Base-by-base conservation (phyloP, 352 stramenopile species). In the Phytophthora melonis region DNA sequence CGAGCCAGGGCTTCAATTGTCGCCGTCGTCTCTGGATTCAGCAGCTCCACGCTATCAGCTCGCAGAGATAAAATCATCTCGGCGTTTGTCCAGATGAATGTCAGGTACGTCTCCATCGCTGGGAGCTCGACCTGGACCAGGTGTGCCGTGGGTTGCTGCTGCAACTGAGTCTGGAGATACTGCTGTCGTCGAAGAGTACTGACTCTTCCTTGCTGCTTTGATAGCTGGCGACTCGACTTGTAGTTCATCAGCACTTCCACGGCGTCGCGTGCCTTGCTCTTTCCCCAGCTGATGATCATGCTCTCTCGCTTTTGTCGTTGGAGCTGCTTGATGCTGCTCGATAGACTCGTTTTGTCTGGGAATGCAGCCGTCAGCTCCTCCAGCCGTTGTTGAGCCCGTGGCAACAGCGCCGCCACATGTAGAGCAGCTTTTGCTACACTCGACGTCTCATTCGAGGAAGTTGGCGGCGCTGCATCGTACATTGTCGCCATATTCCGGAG, bases 41-140 rank as follows among this genome's bases (percentile, higher is more conserved):
- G 4, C 19, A 73, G 58, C 27, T 73, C 53, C 4, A 71, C 36
- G 16, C 58, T 75, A 18, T 80, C 68, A 0, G 53, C 16, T 9
- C 69, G 70, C 1, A 92, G 57, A 11, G 79, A 71, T n/a, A 79
- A 47, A 45, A 92, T 45, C 6, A 27, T 62, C 45, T 90, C 81
- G 11, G 76, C 68, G 1, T 74, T 68, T 14, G 58, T 72, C 80
- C 84, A 89, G 16, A 89, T 60, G 11, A 79, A 77, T 13, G 61
- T 78, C 18, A 89, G 53, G 52, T 89, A 89, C 2, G 47, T 41
- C 25, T 86, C 81, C 68, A 92, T 84, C 1, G 77, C 79, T n/a
- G 81, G 81, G 5, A 92, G 59, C 32, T 92, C 82, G 5, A 84
- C 66, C 21, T 81, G 61, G 23, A 77, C 63, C 27, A 92, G 63